Conservation (phyloP, 148 eudicot species). For the Vaccinium corymbosum region DNA sequence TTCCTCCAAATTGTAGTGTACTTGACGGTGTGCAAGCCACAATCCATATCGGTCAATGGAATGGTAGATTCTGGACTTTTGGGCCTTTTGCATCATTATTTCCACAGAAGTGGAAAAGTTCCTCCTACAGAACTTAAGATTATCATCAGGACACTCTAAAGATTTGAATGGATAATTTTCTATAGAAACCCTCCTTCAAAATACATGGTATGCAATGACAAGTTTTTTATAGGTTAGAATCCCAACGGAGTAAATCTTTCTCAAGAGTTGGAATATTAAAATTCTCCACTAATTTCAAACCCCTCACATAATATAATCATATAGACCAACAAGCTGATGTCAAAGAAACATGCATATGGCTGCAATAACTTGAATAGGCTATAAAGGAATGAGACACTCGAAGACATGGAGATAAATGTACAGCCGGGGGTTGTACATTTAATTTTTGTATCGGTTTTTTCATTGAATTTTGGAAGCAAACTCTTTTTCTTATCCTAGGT, state of each 20-base stretch:
- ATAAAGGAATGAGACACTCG: background rate
- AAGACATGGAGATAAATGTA: background rate
- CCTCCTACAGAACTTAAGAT: background rate
- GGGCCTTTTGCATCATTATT: background rate
- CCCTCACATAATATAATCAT: background rate
- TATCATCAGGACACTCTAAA: background rate
- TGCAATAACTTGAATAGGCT: background rate
- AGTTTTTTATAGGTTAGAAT: background rate
- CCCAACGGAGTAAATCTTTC: background rate
- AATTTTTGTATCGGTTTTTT: too few species aligned
- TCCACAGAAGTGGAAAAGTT: background rate
- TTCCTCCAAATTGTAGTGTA: too few species aligned
- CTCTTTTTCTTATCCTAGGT: too few species aligned
- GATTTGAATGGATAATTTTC: background rate
- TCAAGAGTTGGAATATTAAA: background rate
- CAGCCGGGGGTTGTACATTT: too few species aligned
- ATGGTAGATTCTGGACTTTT: too few species aligned
- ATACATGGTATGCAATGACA: background rate
- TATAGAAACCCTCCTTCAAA: background rate
- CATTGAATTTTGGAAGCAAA: too few species aligned
- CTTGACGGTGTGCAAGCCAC: too few species aligned
- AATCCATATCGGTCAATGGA: too few species aligned
- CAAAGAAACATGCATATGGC: background rate
- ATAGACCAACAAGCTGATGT: too few species aligned
- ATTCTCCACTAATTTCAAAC: background rate